Conservation (phyloP, 148 eudicot species). For the Arbutus unedo region DNA sequence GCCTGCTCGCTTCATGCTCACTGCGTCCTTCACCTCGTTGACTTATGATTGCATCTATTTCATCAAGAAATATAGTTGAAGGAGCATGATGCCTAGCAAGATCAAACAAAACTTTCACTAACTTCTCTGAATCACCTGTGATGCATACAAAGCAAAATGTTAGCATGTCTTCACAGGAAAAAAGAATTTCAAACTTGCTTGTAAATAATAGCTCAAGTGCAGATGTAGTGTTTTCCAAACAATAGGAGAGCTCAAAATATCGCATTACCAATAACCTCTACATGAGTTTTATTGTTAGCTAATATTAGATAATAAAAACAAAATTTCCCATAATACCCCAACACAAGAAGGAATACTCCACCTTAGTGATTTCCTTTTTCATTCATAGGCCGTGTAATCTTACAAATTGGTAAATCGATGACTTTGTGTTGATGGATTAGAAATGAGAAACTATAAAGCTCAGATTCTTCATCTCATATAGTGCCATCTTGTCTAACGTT, state of each 20-base stretch:
- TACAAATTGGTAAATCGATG: neutral
- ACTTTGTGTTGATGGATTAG: neutral
- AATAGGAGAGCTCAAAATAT: neutral
- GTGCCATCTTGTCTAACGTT: neutral
- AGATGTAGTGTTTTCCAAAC: neutral
- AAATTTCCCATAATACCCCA: neutral
- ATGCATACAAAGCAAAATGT: slow-evolving; percentile 10
- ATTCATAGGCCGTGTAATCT: neutral
- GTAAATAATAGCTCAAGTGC: neutral
- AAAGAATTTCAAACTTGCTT: neutral
- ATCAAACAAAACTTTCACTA: slow-evolving; percentile 91
- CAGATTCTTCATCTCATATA: neutral
- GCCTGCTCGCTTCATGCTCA: slow-evolving; percentile 99
- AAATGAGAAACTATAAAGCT: neutral
- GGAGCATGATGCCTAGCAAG: slow-evolving; percentile 99
- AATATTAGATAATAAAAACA: neutral
- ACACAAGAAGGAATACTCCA: neutral
- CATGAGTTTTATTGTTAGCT: neutral
- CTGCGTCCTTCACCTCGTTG: slow-evolving; percentile 98
- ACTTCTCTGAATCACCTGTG: slow-evolving; percentile 94
- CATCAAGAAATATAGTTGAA: slow-evolving; percentile 94
- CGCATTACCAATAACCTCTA: neutral
- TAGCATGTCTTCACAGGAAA: neutral
- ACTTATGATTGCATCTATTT: slow-evolving; percentile 95
- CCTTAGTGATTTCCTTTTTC: neutral